Evolutionary conservation across 441 rosid genomes (phyloP).

Genomic region (Rhodomyrtus psidioides): DNA sequence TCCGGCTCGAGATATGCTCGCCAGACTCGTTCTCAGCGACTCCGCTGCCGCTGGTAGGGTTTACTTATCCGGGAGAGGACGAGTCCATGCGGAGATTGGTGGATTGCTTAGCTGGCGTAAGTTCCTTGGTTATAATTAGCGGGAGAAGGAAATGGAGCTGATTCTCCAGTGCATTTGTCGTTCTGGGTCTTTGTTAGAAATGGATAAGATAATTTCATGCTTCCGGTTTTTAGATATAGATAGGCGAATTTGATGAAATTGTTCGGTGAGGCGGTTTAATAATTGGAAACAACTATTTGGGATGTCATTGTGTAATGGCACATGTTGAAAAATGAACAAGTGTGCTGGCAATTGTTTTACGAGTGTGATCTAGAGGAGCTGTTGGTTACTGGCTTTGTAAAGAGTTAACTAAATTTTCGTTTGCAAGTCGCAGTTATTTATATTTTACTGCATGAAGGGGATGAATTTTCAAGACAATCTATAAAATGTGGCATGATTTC

Average conservation of each 20-base stretch:
- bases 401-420: neutral
- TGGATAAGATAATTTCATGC: neutral
- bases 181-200: neutral
- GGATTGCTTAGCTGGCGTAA: slow-evolving; percentile 46
- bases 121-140: slow-evolving; percentile 5
- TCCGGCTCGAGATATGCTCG: slow-evolving; percentile 77
- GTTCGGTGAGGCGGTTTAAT: neutral
- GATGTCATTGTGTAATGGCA: neutral
- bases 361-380: neutral
- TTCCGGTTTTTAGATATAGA: neutral
- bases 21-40: slow-evolving; percentile 74
- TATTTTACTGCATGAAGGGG: neutral
- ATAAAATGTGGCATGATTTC: neutral
- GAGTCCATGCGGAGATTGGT: slow-evolving; percentile 43
- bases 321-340: neutral
- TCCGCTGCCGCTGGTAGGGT: slow-evolving; percentile 39
- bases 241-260: neutral
- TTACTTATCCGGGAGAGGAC: slow-evolving; percentile 48
- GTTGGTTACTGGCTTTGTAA: neutral
- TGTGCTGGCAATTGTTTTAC: neutral
- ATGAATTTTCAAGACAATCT: neutral
- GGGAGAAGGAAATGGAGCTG: neutral
- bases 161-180: neutral
- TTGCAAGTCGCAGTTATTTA: neutral
- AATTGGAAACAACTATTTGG: neutral